Percentiles rank a stretch among this genome's conserved stretches.
phyloP scores from a whole-genome alignment of 257 asterid genomes.

The Phtheirospermum japonicum region DNA sequence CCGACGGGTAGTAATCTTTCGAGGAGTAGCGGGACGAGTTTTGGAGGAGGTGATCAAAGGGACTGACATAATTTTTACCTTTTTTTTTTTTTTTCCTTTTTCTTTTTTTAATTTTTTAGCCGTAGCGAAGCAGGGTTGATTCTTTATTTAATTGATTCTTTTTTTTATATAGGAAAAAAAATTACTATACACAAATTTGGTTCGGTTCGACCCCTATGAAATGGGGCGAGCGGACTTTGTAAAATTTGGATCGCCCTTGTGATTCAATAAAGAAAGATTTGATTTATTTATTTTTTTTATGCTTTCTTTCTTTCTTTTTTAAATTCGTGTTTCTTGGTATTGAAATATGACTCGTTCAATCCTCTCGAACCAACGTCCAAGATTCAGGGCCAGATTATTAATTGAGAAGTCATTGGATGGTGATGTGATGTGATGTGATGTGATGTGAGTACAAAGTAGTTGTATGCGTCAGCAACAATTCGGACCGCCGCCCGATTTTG shows the following conservation, averaged over 20 bases:
- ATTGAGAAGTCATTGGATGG: not conserved
- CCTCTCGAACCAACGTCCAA: not conserved
- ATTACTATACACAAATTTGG: conserved; percentile 1
- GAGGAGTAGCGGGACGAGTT: conserved; percentile 30
- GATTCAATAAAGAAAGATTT: not conserved
- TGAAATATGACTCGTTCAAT: not conserved
- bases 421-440: no score
- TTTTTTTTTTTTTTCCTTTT: not conserved
- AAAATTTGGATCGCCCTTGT: not conserved
- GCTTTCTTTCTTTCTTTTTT: not conserved
- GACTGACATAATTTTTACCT: not conserved
- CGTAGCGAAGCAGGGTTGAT: conserved; percentile 24
- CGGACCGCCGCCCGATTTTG: no score
- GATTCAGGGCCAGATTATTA: not conserved
- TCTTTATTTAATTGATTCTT: conserved; percentile 37
- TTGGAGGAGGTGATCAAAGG: conserved; percentile 33
- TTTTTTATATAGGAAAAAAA: conserved; percentile 48
- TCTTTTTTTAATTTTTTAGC: not conserved
- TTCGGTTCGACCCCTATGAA: not conserved
- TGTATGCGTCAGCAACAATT: no score
- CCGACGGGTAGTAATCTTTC: conserved; percentile 43
- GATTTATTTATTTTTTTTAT: no score
- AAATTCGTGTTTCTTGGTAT: not conserved
- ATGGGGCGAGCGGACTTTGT: not conserved
- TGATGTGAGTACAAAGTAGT: no score